These are phyloP conservation scores for Calonectria fujianensis DNA, from an alignment of 2,329 filamentous ascomycete genomes.

Conservation along the genomic window DNA sequence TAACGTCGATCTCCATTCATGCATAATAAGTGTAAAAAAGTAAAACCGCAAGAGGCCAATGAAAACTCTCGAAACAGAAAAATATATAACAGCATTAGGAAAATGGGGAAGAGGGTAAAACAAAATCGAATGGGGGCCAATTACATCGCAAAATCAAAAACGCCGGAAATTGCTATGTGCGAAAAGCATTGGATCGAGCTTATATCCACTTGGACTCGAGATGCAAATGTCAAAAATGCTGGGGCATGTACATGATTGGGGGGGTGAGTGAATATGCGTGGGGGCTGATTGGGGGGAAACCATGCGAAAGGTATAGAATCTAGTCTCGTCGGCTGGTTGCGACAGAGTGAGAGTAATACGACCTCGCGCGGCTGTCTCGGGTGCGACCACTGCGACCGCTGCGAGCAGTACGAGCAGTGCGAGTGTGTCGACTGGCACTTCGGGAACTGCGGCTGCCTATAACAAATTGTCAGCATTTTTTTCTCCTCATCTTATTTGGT, in stretches of 20 bases:
- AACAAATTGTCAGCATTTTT: slow-evolving; percentile 47
- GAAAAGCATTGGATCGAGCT: slow-evolving; percentile 46
- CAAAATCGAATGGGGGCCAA: slow-evolving; percentile 14
- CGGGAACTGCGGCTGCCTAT: slow-evolving; percentile 63
- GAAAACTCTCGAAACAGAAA: slow-evolving; percentile 33
- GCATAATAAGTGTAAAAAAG: slow-evolving; percentile 18
- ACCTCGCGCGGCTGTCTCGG: slow-evolving; percentile 58
- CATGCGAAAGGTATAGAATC: slow-evolving; percentile 26
- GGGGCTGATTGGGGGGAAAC: slow-evolving; percentile 28
- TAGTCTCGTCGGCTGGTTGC: slow-evolving; percentile 46
- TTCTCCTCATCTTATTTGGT: slow-evolving; percentile 24
- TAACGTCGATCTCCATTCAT: slow-evolving; percentile 49
- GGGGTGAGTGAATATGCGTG: slow-evolving; percentile 34
- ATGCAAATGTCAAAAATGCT: slow-evolving; percentile 48
- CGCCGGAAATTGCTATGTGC: slow-evolving; percentile 51
- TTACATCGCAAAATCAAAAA: slow-evolving; percentile 50
- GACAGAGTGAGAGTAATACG: slow-evolving; percentile 58
- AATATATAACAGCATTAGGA: slow-evolving; percentile 42
- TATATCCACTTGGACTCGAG: slow-evolving; percentile 47
- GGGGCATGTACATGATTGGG: slow-evolving; percentile 52
- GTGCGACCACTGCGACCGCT: slow-evolving; percentile 54
- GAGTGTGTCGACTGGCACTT: slow-evolving; percentile 67
- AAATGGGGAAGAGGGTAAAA: slow-evolving; percentile 26
- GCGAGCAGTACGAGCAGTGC: slow-evolving; percentile 60
- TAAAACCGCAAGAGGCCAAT: slow-evolving; percentile 40